Base-by-base conservation (phyloP, 1,284 basidiomycete species). In the Melampsora americana region DNA sequence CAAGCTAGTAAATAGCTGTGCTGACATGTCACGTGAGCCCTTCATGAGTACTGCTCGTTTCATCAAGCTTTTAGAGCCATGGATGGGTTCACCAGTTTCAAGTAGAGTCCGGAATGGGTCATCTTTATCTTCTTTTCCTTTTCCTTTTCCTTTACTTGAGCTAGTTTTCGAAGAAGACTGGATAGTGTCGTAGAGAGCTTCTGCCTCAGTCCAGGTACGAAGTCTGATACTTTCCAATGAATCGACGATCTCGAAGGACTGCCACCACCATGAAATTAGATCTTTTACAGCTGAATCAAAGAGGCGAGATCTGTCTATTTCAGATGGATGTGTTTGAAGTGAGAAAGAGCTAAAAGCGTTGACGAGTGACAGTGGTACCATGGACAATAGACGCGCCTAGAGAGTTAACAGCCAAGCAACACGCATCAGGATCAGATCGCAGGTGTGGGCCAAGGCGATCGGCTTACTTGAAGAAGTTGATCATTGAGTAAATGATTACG, bases 401-500 rank as follows among this genome's bases (percentile, higher is more conserved):
- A 32, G 7, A 44, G 46, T 59, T 28, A 95, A 71, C 96, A 85
- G 32, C 39, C 39, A 5, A 56, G n/a, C 20, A 56, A 12, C 4
- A 56, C n/a, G 53, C 9, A 56, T 32, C 30, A n/a, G n/a, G 28
- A 50, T 12, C 28, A 18, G 7, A 66, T 77, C 28, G 73, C 75
- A 7, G 20, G 18, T n/a, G 28, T n/a, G 18, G 53, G 53, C 53
- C 6, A 61, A 46, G 20, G 39, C 12, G 66, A 6, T 16, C 11
- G 26, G 2, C 16, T 77, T 81, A 92, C 93, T 80, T 95, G 92
- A 14, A 99, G 85, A 2, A 93, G 84, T 0, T 85, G 84, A 80
- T 97, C 91, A 78, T 93, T 94, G 23, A 93, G 83, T 91, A 92
- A 95, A 71, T 85, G 85, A 82, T 99, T 98, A 62, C 95, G 87